A percentile compares a stretch with the other conserved stretches of the same genome.
Evolutionary conservation across 78 protist species (phyloP).

Genomic region (Planoprotostelium fungivorum): DNA sequence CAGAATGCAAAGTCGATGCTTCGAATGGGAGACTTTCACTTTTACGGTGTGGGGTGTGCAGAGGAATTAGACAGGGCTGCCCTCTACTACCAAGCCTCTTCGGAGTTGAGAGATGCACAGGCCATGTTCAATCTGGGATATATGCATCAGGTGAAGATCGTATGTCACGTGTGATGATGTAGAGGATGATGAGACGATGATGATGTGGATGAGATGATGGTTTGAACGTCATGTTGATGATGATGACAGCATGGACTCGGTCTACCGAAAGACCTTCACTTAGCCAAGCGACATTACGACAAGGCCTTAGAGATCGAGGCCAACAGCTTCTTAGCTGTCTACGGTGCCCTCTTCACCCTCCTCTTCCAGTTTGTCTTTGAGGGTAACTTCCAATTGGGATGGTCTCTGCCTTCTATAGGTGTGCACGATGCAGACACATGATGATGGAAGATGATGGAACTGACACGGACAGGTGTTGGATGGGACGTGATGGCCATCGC

Average conservation of each 20-base stretch:
- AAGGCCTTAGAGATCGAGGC: slow-evolving; percentile 35
- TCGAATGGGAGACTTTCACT: slow-evolving; percentile 77
- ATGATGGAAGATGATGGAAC: background rate
- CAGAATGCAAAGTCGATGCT: slow-evolving; percentile 56
- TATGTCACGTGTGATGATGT: too few species aligned
- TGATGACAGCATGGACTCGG: slow-evolving; percentile 64
- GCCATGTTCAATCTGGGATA: slow-evolving; percentile 82
- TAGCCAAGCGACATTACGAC: slow-evolving; percentile 87
- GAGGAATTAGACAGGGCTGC: slow-evolving; percentile 54
- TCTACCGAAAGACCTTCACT: slow-evolving; percentile 60
- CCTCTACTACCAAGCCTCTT: slow-evolving; percentile 49
- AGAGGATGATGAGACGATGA: too few species aligned
- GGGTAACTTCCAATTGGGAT: background rate
- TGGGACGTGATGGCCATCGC: background rate
- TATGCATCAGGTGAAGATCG: slow-evolving; percentile 65
- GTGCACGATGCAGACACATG: background rate
- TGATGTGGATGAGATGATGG: too few species aligned
- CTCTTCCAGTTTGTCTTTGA: slow-evolving; percentile 21
- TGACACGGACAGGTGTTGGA: background rate
- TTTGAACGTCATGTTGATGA: too few species aligned
- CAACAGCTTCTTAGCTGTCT: slow-evolving; percentile 62
- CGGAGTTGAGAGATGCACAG: slow-evolving; percentile 39
- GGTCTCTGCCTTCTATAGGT: background rate
- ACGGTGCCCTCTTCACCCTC: slow-evolving; percentile 49
- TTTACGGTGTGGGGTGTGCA: slow-evolving; percentile 74